Evolutionary conservation across 805 yeast species (phyloP).

Genomic region (Maudiozyma bulderi): DNA sequence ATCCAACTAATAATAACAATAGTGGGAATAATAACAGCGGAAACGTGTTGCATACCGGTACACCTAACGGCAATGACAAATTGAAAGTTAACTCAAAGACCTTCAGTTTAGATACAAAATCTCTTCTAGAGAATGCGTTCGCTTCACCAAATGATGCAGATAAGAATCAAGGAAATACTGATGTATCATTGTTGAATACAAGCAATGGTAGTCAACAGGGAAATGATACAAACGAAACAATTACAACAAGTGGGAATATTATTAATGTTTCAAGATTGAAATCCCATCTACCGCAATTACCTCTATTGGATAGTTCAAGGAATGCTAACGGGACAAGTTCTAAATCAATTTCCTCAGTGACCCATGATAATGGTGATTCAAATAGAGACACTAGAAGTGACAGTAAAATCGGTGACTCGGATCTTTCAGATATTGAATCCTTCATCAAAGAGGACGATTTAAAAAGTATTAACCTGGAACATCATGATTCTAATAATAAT

Average conservation of each 20-base stretch:
- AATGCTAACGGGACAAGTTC: conserved; percentile 3
- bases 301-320: conserved; percentile 5
- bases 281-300: conserved; percentile 11
- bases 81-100: neutral
- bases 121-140: neutral
- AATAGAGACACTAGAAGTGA: conserved; percentile 1
- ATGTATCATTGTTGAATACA: too few relatives aligned
- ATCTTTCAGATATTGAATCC: conserved; percentile 25
- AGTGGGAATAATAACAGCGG: neutral
- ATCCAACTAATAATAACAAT: neutral
- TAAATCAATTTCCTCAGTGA: neutral
- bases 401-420: conserved; percentile 5
- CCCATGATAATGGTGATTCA: neutral
- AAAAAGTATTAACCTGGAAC: conserved; percentile 16
- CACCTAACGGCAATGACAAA: neutral
- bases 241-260: neutral
- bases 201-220: neutral
- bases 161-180: neutral
- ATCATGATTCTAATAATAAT: conserved; percentile 4
- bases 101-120: neutral
- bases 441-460: conserved; percentile 27
- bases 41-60: neutral
- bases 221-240: neutral
- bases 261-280: conserved; percentile 11
- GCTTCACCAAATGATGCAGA: neutral